phyloP scores from a whole-genome alignment of 805 yeast species.

The Myxozyma neglecta region DNA sequence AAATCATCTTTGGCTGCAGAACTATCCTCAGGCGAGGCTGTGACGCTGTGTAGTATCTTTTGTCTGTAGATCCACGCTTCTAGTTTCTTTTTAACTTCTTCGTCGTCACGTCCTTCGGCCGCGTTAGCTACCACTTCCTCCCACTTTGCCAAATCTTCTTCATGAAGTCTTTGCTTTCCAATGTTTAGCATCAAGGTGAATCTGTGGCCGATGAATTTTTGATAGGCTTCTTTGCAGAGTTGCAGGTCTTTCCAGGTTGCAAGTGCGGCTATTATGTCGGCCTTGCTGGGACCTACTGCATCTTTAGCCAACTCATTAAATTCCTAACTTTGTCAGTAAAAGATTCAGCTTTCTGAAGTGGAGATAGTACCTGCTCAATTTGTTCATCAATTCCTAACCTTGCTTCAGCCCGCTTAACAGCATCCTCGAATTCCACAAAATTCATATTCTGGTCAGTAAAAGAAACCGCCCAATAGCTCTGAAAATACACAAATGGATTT shows the following conservation, averaged over 20 bases:
- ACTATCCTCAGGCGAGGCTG: constrained; percentile 6
- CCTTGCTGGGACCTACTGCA: not conserved
- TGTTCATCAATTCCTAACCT: not conserved
- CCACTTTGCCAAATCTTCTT: constrained; percentile 9
- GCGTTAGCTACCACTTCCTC: constrained; percentile 1
- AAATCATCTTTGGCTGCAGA: not conserved
- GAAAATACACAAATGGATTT: constrained; percentile 16
- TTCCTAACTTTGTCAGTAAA: not conserved
- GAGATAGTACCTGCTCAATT: not conserved
- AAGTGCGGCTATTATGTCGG: constrained; percentile 5
- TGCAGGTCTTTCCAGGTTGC: not conserved
- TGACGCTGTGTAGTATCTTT: constrained; percentile 9
- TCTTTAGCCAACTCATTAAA: not conserved
- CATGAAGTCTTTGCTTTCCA: constrained; percentile 8
- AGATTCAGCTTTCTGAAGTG: not conserved
- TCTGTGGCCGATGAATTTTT: not conserved
- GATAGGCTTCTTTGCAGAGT: constrained; percentile 2
- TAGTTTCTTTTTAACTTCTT: constrained; percentile 5
- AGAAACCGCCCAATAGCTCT: constrained; percentile 13
- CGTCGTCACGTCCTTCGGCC: constrained; percentile 3
- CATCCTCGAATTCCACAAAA: constrained; percentile 15
- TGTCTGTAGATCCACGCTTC: constrained; percentile 21
- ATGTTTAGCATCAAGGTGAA: constrained; percentile 2
- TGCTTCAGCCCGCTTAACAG: not conserved
- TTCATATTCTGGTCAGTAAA: constrained; percentile 11